Base-by-base conservation (phyloP, 2,329 filamentous ascomycete genomes). In the Penicillium glabrum region DNA sequence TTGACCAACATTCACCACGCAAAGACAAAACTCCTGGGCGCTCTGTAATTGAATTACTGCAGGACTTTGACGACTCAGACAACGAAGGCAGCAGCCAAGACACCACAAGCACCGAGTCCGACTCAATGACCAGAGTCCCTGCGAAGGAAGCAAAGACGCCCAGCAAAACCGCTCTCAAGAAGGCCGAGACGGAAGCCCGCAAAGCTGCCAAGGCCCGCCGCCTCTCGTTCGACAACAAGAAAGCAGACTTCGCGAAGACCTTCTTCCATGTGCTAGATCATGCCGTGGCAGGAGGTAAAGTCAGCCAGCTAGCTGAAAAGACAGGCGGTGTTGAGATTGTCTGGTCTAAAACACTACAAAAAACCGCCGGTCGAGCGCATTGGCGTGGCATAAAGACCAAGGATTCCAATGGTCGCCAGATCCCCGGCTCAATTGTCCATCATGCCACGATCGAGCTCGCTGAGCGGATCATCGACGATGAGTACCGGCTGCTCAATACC, bases 381-480 rank as follows among this genome's bases (percentile, higher is more conserved):
- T 91, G 89, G 88, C 86, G 82, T 62, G 81, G 84, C 23, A 86
- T 88, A 14, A 48, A 49, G n/a, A 14, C 19, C n/a, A 21, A n/a
- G 16, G 27, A 33, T 14, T 31, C 24, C 6, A 11, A 23, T 23
- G 39, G 39, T 13, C 39, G 39, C 39, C 19, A 21, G 19, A 41
- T 41, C 5, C 39, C 39, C 5, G 19, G 39, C n/a, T 14, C 27
- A n/a, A 2, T 24, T 0, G 6, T 21, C 3, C 86, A 93, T 71
- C 76, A 84, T 66, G 91, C 91, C 10, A 86, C 82, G 16, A 96
- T 98, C 68, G 93, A 98, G 71, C 84, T 98, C 2, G 91, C 93
- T 0, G 86, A 90, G 53, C 96, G 96, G 72, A 88, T 97, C 46
- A 92, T 98, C 60, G 86, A 91, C 69, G 83, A 88, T 67, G 85